Evolutionary conservation across 495 filamentous ascomycete species (phyloP).

Genomic region (Neurospora sp.): DNA sequence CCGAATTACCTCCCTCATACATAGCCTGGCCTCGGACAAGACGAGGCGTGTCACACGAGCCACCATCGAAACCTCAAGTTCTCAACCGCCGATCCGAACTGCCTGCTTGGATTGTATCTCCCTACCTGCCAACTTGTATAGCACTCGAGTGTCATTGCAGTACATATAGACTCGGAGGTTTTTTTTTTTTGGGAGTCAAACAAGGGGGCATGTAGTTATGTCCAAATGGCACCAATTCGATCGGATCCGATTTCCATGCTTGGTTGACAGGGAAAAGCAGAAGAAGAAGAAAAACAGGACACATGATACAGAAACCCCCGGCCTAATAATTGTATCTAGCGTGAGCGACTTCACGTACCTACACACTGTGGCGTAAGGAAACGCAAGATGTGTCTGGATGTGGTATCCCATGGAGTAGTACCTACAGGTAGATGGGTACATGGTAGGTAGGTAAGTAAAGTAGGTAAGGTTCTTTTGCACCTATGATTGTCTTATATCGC

Average conservation of each 20-base stretch:
- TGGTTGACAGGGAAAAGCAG: neutral
- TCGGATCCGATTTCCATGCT: neutral
- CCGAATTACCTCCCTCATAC: neutral
- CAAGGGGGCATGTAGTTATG: neutral
- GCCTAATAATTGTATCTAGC: neutral
- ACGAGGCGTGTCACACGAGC: neutral
- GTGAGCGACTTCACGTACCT: neutral
- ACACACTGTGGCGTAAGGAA: neutral
- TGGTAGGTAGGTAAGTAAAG: neutral
- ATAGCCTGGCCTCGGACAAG: neutral
- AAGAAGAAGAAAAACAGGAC: neutral
- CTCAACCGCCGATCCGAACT: neutral
- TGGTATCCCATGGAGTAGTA: neutral
- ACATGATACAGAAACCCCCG: neutral
- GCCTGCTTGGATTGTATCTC: neutral
- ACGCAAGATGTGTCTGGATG: neutral
- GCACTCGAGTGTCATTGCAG: neutral
- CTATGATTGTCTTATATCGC: neutral
- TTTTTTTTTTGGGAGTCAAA: neutral
- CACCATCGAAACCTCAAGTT: neutral
- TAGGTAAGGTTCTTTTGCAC: neutral
- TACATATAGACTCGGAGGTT: neutral
- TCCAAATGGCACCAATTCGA: neutral
- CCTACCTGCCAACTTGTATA: neutral
- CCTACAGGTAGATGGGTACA: neutral